These are phyloP conservation scores for Akanthomyces lecanii DNA, from an alignment of 2,329 filamentous ascomycete genomes.

Conservation along the genomic window DNA sequence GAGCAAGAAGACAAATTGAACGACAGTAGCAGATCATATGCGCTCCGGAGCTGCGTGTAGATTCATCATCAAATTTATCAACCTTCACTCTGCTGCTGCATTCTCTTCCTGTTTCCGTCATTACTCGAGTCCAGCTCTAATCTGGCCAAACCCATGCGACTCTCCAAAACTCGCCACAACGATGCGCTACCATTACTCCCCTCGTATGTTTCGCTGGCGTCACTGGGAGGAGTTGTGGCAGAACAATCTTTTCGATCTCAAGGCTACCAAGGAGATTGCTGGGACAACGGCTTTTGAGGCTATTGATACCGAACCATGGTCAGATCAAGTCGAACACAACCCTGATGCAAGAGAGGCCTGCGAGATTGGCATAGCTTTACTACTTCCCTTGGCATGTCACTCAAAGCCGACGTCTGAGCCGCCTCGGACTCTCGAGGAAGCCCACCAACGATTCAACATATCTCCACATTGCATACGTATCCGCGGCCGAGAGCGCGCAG, in stretches of 20 bases:
- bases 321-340: background rate
- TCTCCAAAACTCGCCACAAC: background rate
- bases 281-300: constrained; percentile 7
- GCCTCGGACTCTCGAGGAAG: constrained; percentile 1
- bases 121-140: no score
- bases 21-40: no score
- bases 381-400: background rate
- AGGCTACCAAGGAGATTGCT: background rate
- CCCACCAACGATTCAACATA: background rate
- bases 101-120: no score
- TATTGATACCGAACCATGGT: constrained; percentile 12
- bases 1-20: no score
- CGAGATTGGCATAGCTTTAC: constrained; percentile 10
- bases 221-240: background rate
- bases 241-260: constrained; percentile 2
- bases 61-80: no score
- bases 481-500: background rate
- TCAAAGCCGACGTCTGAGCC: background rate
- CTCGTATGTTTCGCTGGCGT: background rate
- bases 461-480: constrained; percentile 5
- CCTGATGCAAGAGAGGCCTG: constrained; percentile 1
- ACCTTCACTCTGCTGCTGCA: no score
- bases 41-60: no score
- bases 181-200: background rate
- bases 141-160: background rate